Conservation (phyloP, 345 rosid genomes). For the Sonneratia alba region DNA sequence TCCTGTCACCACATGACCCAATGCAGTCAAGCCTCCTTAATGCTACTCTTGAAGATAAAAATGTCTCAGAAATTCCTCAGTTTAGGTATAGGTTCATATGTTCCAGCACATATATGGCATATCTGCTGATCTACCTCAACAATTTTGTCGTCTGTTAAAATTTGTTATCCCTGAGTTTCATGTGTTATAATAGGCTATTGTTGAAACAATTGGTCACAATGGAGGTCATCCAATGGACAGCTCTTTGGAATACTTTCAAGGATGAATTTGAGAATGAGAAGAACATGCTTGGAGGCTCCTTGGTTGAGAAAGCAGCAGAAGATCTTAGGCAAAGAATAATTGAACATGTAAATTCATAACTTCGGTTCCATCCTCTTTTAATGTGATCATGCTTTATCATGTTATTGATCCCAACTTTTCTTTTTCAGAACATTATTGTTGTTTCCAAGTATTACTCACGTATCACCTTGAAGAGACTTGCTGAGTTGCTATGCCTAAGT, state of each 20-base stretch:
- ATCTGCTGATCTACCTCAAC: not conserved
- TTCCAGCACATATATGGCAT: not conserved
- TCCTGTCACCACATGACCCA: conserved; percentile 63
- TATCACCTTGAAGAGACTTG: conserved; percentile 78
- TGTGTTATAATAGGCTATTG: conserved; percentile 40
- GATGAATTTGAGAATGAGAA: conserved; percentile 85
- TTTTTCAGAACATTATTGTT: conserved; percentile 87
- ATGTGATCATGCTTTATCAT: not conserved
- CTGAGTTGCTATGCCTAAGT: conserved; percentile 82
- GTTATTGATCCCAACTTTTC: not conserved
- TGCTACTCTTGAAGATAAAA: conserved; percentile 77
- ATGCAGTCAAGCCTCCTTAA: conserved; percentile 80
- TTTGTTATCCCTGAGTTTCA: not conserved
- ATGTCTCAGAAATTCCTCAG: conserved; percentile 67
- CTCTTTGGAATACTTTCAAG: conserved; percentile 76
- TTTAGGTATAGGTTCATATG: conserved; percentile 37
- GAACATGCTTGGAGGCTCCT: conserved; percentile 73
- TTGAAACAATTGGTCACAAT: conserved; percentile 85
- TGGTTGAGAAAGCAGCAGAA: conserved; percentile 90
- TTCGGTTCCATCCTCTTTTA: not conserved
- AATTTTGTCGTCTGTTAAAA: not conserved
- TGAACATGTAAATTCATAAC: conserved; percentile 56
- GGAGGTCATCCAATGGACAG: conserved; percentile 97
- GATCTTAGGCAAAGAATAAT: conserved; percentile 85
- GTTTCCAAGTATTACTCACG: conserved; percentile 92